Base-by-base conservation (phyloP, 179 eudicot species). In the Pouteria campechiana region DNA sequence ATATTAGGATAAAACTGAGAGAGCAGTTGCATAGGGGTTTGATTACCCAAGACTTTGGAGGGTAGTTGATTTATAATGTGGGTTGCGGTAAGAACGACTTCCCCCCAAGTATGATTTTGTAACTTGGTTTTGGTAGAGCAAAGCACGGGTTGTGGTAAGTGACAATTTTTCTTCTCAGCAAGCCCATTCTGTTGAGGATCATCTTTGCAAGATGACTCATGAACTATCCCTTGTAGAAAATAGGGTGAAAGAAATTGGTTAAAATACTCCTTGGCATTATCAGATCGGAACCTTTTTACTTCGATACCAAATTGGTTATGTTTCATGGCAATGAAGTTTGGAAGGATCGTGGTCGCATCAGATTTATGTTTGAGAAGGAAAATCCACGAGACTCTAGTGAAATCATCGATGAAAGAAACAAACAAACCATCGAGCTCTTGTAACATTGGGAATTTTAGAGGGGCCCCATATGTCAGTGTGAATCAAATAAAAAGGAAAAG, bases 401-500 rank as follows among this genome's bases (percentile, higher is more conserved):
- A 46, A 46, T 46, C 25, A 46, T 46, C 16, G 21, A 46, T 30
- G 15, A 44, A 2, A 21, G n/a, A n/a, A n/a, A n/a, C n/a, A 21
- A 12, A 47, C 40, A 47, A 47, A 47, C 52, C 28, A 47, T 6
- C 40, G 21, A 21, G 50, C 25, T 29, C 39, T 21, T 6, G 37
- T 18, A 12, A 47, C 17, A 32, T 32, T 44, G 7, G 25, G 25
- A 12, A 47, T 32, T n/a, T n/a, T n/a, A n/a, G 40, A 1, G 5
- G 40, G 52, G 13, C 40, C 40, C 40, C 40, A 47, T 32, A 47
- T 33, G 34, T 47, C 41, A 34, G 31, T 47, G 14, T 47, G 39
- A 12, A 47, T 21, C 5, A 33, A 20, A 33, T 32, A 6, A 5
- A 47, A 32, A 21, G 52, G 52, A 19, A 21, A 6, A 7, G 21